A percentile compares a stretch with the other conserved stretches of the same genome.
phyloP scores from a whole-genome alignment of 148 eudicot genomes.

The Nyssa sinensis region DNA sequence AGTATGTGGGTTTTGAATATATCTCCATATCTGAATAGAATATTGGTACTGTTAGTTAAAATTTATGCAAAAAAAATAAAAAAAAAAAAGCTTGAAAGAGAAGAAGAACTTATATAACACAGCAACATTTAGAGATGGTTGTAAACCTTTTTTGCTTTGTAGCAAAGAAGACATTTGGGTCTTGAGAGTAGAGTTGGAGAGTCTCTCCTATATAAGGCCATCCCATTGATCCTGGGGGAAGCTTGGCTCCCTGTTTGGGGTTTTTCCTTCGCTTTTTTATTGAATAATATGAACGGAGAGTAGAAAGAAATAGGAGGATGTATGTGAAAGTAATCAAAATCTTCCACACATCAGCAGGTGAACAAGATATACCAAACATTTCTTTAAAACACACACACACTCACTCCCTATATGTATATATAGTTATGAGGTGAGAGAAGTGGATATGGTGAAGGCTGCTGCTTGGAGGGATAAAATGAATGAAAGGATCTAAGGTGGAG shows the following conservation, averaged over 20 bases:
- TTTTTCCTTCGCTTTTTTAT: slow-evolving; percentile 22
- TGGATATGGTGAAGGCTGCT: slow-evolving; percentile 1
- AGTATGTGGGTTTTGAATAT: slow-evolving; percentile 81
- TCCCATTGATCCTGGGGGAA: slow-evolving; percentile 91
- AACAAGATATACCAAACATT: neutral
- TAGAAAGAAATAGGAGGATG: slow-evolving; percentile 22
- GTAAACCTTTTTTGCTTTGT: slow-evolving; percentile 57
- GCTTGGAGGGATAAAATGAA: neutral
- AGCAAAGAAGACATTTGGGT: slow-evolving; percentile 64
- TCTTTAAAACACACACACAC: slow-evolving; percentile 13
- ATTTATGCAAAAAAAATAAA: neutral
- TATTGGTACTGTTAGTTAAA: neutral
- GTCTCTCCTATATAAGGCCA: slow-evolving; percentile 89
- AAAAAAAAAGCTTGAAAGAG: slow-evolving; percentile 1
- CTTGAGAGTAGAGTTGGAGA: slow-evolving; percentile 70
- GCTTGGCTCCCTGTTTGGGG: slow-evolving; percentile 35
- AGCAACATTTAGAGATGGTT: neutral
- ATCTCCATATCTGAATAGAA: slow-evolving; percentile 70
- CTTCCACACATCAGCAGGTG: too few relatives aligned
- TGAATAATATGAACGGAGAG: slow-evolving; percentile 22
- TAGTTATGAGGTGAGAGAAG: neutral
- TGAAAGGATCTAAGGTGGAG: neutral
- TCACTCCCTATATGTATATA: too few relatives aligned
- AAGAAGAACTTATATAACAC: neutral
- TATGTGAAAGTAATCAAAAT: slow-evolving; percentile 20